phyloP scores from a whole-genome alignment of 768 basidiomycete genomes.

The Tubosaeta sp. region DNA sequence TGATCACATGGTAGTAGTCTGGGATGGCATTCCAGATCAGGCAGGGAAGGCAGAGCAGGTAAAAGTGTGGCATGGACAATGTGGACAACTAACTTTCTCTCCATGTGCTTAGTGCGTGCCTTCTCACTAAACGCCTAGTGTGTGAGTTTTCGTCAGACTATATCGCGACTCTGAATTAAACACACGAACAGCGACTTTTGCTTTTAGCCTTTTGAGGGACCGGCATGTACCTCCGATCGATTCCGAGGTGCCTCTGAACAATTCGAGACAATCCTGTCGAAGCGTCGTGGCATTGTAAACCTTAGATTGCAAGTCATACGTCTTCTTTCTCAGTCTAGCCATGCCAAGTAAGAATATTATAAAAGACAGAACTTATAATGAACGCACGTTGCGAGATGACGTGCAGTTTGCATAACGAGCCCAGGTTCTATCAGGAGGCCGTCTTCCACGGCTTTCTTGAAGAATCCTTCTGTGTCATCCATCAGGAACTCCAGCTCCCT shows the following conservation, averaged over 20 bases:
- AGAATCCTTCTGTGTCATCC: not conserved
- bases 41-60: not conserved
- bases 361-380: not conserved
- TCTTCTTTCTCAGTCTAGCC: not conserved
- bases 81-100: not conserved
- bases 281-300: not conserved
- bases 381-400: not conserved
- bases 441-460: slow-evolving; percentile 4
- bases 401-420: not conserved
- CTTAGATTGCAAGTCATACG: not conserved
- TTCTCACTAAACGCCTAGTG: not conserved
- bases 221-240: not conserved
- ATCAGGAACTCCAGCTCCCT: slow-evolving; percentile 2
- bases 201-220: not conserved
- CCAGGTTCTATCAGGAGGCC: slow-evolving; percentile 2
- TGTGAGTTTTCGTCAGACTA: not conserved
- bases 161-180: not conserved
- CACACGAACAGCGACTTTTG: slow-evolving; percentile 1
- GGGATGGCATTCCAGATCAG: not conserved
- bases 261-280: not conserved
- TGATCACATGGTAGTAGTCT: not conserved
- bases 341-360: not conserved
- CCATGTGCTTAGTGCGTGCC: not conserved
- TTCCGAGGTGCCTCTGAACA: not conserved
- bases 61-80: not conserved